A percentile compares a stretch with the other conserved stretches of the same genome.
Evolutionary conservation across 257 asterid species (phyloP).

Genomic region (Parsonsia alboflavescens): DNA sequence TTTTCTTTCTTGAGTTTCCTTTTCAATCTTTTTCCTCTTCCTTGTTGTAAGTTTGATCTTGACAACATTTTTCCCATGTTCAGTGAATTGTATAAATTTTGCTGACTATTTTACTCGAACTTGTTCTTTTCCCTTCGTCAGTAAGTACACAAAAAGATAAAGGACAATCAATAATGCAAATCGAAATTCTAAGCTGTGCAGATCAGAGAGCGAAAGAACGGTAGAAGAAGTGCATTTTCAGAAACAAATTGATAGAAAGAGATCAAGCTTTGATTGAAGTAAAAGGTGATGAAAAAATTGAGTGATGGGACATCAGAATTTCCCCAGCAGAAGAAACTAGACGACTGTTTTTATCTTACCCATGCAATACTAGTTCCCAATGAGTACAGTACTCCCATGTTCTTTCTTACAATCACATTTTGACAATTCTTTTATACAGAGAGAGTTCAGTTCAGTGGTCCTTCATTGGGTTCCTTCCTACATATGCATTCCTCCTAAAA

Average conservation of each 20-base stretch:
- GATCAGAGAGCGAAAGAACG: no score
- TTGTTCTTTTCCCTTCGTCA: no score
- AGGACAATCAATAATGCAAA: no score
- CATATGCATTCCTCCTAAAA: constrained; percentile 9
- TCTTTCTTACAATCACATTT: background rate
- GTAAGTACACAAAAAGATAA: no score
- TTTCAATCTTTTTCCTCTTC: background rate
- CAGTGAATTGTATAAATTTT: background rate
- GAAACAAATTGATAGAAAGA: background rate
- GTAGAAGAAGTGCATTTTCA: background rate
- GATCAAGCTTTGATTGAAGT: no score
- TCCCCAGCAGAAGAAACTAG: background rate
- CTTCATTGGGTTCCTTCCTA: constrained; percentile 4
- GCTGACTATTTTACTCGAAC: background rate
- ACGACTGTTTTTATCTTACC: background rate
- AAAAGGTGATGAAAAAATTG: no score
- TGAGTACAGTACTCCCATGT: background rate
- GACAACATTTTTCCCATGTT: background rate
- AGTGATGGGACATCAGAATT: no score
- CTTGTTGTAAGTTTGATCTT: no score
- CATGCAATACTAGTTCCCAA: background rate
- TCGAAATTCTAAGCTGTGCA: no score
- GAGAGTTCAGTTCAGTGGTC: background rate
- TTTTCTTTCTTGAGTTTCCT: no score
- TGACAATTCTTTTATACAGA: background rate